Percentiles rank a stretch among this genome's conserved stretches.
Conservation (phyloP, 2,329 filamentous ascomycete genomes). For the Simplicillium sp. region DNA sequence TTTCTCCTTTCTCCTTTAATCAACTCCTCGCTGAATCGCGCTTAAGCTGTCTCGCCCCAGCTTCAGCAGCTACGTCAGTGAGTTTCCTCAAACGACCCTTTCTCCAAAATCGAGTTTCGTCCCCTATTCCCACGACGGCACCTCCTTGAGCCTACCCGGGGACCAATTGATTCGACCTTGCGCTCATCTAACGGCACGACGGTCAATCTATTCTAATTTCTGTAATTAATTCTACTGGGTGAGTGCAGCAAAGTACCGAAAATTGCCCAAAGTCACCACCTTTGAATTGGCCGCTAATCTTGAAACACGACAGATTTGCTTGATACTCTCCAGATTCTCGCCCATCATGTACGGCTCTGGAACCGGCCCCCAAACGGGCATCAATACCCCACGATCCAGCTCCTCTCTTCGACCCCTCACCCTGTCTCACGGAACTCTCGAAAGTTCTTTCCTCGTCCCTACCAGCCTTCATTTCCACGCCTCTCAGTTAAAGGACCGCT, state of each 20-base stretch:
- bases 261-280: no score
- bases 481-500: conserved; percentile 85
- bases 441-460: conserved; percentile 91
- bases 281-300: no score
- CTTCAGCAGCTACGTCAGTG: no score
- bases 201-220: conserved; percentile 13
- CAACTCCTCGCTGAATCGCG: no score
- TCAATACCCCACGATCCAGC: conserved; percentile 90
- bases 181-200: no score
- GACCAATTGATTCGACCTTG: no score
- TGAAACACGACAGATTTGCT: conserved; percentile 15
- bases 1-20: no score
- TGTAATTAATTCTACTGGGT: conserved; percentile 15
- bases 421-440: conserved; percentile 86
- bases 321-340: conserved; percentile 28
- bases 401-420: conserved; percentile 86
- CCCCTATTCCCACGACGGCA: no score
- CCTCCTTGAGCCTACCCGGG: no score
- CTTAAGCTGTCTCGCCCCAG: no score
- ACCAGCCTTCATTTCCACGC: conserved; percentile 95
- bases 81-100: no score
- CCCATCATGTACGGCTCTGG: conserved; percentile 74
- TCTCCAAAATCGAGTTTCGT: no score
- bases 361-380: conserved; percentile 85
- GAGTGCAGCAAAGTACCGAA: conserved; percentile 1